Conservation (phyloP, 2,329 filamentous ascomycete genomes). For the Xylaria sp. region DNA sequence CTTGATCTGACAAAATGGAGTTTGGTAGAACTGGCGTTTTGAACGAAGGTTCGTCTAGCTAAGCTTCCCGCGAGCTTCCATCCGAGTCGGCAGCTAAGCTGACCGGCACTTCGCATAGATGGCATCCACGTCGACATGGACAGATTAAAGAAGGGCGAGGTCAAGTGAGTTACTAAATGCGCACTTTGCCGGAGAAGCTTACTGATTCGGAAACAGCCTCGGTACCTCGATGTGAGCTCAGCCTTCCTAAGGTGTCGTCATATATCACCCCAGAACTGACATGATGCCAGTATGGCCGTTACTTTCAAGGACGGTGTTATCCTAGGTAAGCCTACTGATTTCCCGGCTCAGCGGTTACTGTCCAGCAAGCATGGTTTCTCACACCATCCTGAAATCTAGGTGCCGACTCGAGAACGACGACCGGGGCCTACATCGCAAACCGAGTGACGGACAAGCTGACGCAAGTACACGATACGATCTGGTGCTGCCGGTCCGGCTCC, state of each 20-base stretch:
- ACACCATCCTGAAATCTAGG: conserved; percentile 49
- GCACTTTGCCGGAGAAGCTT: conserved; percentile 1
- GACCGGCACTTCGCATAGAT: conserved; percentile 61
- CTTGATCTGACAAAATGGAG: conserved; percentile 52
- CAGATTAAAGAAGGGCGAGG: conserved; percentile 96
- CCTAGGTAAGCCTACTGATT: conserved; percentile 59
- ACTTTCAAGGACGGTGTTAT: conserved; percentile 99
- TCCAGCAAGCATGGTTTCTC: conserved; percentile 3
- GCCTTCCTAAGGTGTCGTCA: conserved; percentile 1
- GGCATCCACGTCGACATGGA: conserved; percentile 99
- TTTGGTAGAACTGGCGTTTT: conserved; percentile 64
- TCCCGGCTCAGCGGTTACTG: not conserved
- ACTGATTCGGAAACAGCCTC: conserved; percentile 61
- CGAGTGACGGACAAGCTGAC: conserved; percentile 99
- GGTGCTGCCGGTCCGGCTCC: conserved; percentile 98
- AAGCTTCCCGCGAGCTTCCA: conserved; percentile 22
- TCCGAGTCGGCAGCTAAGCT: conserved; percentile 29
- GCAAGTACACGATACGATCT: conserved; percentile 97
- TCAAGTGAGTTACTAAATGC: conserved; percentile 73
- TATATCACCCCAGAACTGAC: conserved; percentile 20
- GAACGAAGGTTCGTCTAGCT: conserved; percentile 58
- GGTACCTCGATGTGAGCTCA: conserved; percentile 90
- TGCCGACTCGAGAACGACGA: conserved; percentile 96
- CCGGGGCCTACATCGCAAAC: conserved; percentile 97
- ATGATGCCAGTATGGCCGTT: conserved; percentile 80